A percentile compares a stretch with the other conserved stretches of the same genome.
These are phyloP conservation scores for Graphium sp. DNA, from an alignment of 2,329 filamentous ascomycete species.

Conservation along the genomic window DNA sequence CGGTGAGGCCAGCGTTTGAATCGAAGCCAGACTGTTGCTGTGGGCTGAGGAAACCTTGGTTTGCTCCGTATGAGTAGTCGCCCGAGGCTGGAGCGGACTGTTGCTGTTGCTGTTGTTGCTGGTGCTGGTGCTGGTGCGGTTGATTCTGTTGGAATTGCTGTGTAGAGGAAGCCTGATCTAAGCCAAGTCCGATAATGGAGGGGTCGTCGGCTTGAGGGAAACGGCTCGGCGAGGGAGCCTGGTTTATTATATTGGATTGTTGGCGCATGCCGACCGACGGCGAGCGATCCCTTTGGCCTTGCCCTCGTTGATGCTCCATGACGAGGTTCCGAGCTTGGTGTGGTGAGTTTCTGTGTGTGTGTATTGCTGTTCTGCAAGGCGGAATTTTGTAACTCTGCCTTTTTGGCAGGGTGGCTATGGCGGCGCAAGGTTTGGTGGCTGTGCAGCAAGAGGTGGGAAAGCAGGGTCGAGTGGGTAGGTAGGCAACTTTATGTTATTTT, in stretches of 20 bases:
- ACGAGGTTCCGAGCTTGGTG: conserved; percentile 8
- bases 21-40: conserved; percentile 20
- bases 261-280: conserved; percentile 41
- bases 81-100: conserved; percentile 12
- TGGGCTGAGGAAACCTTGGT: conserved; percentile 11
- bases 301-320: conserved; percentile 21
- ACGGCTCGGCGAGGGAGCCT: conserved; percentile 43
- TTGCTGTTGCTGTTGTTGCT: conserved; percentile 27
- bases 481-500: too few species aligned
- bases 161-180: conserved; percentile 30
- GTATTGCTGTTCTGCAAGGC: conserved; percentile 5
- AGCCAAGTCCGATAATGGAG: conserved; percentile 37
- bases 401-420: conserved; percentile 3
- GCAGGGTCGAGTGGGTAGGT: too few species aligned
- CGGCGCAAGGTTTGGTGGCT: background rate
- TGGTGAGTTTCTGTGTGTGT: background rate
- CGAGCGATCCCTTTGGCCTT: conserved; percentile 35
- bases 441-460: conserved; percentile 2
- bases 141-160: conserved; percentile 22
- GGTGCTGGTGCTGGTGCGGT: conserved; percentile 25
- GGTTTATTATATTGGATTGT: conserved; percentile 54
- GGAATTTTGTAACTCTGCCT: conserved; percentile 4
- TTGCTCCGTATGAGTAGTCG: conserved; percentile 2
- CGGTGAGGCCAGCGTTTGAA: conserved; percentile 23
- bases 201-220: conserved; percentile 30